Evolutionary conservation across 305 asterid genomes (phyloP).

Genomic region (Striga hermonthica): DNA sequence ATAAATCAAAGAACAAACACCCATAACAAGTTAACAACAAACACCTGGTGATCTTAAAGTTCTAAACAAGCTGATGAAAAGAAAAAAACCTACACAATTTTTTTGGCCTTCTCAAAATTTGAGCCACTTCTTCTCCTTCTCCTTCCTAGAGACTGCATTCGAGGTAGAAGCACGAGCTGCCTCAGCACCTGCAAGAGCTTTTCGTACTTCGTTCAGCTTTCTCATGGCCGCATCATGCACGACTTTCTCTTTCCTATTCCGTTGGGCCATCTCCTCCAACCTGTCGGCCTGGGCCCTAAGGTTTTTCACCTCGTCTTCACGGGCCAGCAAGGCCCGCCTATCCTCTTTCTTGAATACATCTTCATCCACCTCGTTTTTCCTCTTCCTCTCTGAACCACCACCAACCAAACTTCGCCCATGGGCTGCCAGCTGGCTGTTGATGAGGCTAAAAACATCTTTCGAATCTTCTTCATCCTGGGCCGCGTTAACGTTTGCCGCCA

Average conservation of each 20-base stretch:
- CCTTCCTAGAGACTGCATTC: conserved; percentile 64
- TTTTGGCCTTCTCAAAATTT: conserved; percentile 48
- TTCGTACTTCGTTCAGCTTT: conserved; percentile 73
- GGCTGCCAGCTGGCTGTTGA: conserved; percentile 70
- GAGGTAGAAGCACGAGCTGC: conserved; percentile 79
- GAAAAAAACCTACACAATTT: too few relatives aligned
- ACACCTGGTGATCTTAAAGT: too few relatives aligned
- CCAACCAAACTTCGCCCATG: too few relatives aligned
- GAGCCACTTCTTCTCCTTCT: conserved; percentile 92
- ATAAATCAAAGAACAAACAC: too few relatives aligned
- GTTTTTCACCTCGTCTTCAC: conserved; percentile 71
- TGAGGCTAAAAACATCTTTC: conserved; percentile 69
- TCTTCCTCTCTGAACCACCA: conserved; percentile 52
- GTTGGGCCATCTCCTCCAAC: conserved; percentile 82
- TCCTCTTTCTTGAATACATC: conserved; percentile 54
- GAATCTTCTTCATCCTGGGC: conserved; percentile 72
- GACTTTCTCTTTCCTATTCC: conserved; percentile 76
- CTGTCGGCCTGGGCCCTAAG: conserved; percentile 56
- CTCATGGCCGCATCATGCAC: conserved; percentile 82
- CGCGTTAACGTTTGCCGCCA: conserved; percentile 65
- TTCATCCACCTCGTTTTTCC: conserved; percentile 36
- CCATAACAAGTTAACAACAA: too few relatives aligned
- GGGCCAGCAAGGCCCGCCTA: conserved; percentile 61
- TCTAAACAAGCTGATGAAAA: too few relatives aligned
- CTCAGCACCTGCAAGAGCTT: conserved; percentile 74